A percentile compares a stretch with the other conserved stretches of the same genome.
These are phyloP conservation scores for Corymbia maculata DNA, from an alignment of 345 rosid species.

Conservation along the genomic window DNA sequence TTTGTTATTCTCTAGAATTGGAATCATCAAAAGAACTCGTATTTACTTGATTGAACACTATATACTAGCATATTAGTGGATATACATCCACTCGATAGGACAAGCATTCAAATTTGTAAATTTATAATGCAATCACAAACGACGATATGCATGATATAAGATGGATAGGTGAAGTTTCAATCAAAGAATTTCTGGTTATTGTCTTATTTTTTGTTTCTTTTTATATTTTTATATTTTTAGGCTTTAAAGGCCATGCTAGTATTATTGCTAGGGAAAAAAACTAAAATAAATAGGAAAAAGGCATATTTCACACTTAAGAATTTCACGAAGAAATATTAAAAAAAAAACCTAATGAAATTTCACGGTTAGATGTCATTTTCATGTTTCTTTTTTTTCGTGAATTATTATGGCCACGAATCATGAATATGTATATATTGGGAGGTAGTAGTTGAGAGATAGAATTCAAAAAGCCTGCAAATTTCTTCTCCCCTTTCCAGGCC, in stretches of 20 bases:
- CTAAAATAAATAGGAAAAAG: background rate
- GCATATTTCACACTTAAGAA: background rate
- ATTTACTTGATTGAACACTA: background rate
- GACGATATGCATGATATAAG: background rate
- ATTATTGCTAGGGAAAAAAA: background rate
- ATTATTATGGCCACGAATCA: background rate
- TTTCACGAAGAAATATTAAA: background rate
- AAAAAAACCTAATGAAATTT: background rate
- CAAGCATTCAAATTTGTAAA: background rate
- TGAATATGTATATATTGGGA: background rate
- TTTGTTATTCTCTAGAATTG: background rate
- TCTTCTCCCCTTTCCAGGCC: background rate
- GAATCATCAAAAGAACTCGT: background rate
- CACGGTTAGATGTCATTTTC: background rate
- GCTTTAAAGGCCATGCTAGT: background rate
- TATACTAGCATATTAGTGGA: background rate
- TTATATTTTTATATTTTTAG: background rate
- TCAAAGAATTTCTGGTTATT: background rate
- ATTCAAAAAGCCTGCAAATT: background rate
- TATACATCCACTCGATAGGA: background rate
- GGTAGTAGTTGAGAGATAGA: background rate
- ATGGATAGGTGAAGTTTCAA: background rate
- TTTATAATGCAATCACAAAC: background rate
- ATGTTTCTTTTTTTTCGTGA: background rate
- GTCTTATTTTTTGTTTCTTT: background rate